Evolutionary conservation across 768 basidiomycete species (phyloP).

Genomic region (Boletus rex-veris): DNA sequence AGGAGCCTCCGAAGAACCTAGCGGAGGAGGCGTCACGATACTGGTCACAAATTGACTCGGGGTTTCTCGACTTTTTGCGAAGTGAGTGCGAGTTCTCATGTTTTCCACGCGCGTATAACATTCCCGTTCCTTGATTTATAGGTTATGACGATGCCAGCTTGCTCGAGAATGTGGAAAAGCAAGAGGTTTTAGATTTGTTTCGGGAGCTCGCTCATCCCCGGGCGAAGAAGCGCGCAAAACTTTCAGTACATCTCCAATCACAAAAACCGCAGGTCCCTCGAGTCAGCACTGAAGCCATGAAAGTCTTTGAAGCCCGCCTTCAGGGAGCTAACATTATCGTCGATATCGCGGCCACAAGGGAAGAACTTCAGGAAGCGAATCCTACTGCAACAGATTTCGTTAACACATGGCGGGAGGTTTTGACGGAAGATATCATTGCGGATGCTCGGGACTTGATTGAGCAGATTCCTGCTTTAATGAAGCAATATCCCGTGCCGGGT

Average conservation of each 20-base stretch:
- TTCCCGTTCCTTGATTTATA: constrained; percentile 29
- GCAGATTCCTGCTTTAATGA: constrained; percentile 54
- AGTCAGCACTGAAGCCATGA: constrained; percentile 60
- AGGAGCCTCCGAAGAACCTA: constrained; percentile 87
- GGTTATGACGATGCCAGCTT: constrained; percentile 70
- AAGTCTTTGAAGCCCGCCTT: constrained; percentile 57
- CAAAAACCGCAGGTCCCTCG: constrained; percentile 57
- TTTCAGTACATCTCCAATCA: constrained; percentile 79
- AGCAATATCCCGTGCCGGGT: constrained; percentile 52
- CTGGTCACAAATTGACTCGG: constrained; percentile 67
- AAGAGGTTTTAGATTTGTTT: constrained; percentile 74
- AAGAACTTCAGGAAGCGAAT: constrained; percentile 49
- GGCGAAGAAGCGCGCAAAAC: constrained; percentile 69
- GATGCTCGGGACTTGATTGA: constrained; percentile 46
- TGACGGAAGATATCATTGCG: constrained; percentile 41
- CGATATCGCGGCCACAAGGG: constrained; percentile 49
- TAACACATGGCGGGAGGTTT: constrained; percentile 53
- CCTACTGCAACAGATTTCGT: constrained; percentile 59
- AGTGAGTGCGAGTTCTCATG: constrained; percentile 46
- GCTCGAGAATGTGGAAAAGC: constrained; percentile 63
- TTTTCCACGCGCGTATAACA: neutral
- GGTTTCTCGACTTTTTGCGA: constrained; percentile 83
- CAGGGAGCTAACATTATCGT: constrained; percentile 46
- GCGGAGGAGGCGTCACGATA: constrained; percentile 72
- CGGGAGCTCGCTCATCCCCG: constrained; percentile 63